Base-by-base conservation (phyloP, 1,284 basidiomycete species). In the Ganoderma leucocontextum region DNA sequence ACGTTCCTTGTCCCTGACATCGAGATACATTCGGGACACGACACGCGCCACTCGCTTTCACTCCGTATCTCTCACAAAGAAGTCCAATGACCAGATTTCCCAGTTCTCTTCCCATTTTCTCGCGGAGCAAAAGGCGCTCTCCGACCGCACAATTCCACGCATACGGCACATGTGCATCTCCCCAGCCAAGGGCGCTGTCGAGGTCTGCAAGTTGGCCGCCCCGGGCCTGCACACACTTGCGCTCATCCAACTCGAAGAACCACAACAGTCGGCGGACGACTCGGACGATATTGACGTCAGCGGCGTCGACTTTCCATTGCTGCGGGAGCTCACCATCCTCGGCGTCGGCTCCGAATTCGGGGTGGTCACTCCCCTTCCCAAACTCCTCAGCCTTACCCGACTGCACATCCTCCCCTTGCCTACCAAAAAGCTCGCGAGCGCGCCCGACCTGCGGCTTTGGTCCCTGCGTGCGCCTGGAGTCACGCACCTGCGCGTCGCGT, bases 1-100 rank as follows among this genome's bases (percentile, higher is more conserved):
- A 36, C 60, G 57, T 57, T 59, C 62, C n/a, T 55, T 67, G 35
- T 60, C 62, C 19, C 47, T 67, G n/a, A 62, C 63, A 44, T 63
- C 57, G 36, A 57, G 19, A 47, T 47, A 58, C 57, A 60, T 67
- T 44, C 62, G 57, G 17, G 62, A 62, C 13, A 36, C 41, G 2
- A 38, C 66, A 17, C 42, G 62, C 57, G 36, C 22, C 22, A 12
- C 25, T 29, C 66, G 66, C 44, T 67, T 67, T 29, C 25, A 60
- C n/a, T 60, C 66, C 6, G 47, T 67, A 22, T 62, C 58, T 25
- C 66, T 67, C 38, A 42, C 57, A 25, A 59, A 12, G 58, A 25
- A 9, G n/a, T 25, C 36, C 58, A 13, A 39, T 17, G 36, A 22
- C 13, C 36, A 41, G 38, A 29, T 60, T n/a, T 13, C 22, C 13